Base-by-base conservation (phyloP, 192 early-diverging fungal species). In the Coemansia asiatica region DNA sequence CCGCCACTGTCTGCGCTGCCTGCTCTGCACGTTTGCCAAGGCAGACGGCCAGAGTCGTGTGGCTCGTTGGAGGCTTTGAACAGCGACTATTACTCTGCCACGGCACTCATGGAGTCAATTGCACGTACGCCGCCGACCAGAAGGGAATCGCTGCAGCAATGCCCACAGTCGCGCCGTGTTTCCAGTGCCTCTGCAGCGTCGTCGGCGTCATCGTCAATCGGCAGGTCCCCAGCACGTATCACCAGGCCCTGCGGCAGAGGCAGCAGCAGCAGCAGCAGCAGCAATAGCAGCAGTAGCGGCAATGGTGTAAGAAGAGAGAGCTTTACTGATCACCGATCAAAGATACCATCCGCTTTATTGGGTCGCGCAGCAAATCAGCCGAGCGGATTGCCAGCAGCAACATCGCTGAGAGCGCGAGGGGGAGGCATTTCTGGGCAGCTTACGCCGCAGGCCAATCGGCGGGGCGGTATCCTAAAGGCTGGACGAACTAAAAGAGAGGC, bases 391-490 rank as follows among this genome's bases (percentile, higher is more conserved):
- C 47, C 47, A 12, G 47, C 47, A n/a, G n/a, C n/a, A n/a, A n/a
- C n/a, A 4, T 48, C 13, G 47, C 47, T 48, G 47, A n/a, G n/a
- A n/a, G 47, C 47, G 47, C 2, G 47, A 15, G 18, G 4, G 18
- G 47, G 18, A 1, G 27, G 10, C 16, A 28, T 36, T 1, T 6
- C 9, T 3, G 23, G 18, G 54, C 71, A 70, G 57, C 63, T 80
- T 38, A 80, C 77, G 19, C 77, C 77, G 23, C 72, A 68, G 58
- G 71, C 77, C 2, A 65, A 40, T 7, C 63, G 72, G 1, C 67
- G 61, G 4, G 77, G 72, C 58, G 77, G 77, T 2, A 80, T 80
- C 10, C 55, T 80, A 2, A 80, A 80, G 63, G 53, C 77, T 2
- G 77, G 77, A 12, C 71, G 77, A 0, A 64, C 65, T 0, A 57